Evolutionary conservation across 768 basidiomycete species (phyloP).

Genomic region (Peribolospora baueri): DNA sequence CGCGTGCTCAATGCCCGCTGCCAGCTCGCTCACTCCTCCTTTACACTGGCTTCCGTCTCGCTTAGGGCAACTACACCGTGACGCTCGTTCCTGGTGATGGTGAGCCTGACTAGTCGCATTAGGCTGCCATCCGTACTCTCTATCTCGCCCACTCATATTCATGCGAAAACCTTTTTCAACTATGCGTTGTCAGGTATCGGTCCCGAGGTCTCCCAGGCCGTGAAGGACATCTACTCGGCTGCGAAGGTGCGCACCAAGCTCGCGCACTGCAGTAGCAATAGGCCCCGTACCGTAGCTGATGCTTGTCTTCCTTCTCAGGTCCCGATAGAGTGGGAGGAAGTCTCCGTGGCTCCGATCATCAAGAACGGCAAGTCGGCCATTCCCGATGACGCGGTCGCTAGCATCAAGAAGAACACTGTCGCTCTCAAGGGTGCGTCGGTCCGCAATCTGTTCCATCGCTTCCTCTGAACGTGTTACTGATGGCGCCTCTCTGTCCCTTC

Average conservation of each 20-base stretch:
- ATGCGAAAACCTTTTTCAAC: background rate
- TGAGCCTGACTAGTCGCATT: constrained; percentile 20
- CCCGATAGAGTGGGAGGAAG: constrained; percentile 98
- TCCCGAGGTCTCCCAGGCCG: constrained; percentile 88
- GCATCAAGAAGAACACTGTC: constrained; percentile 89
- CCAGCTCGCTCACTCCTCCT: background rate
- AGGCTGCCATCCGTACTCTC: background rate
- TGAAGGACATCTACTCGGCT: constrained; percentile 75
- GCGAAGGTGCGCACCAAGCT: constrained; percentile 35
- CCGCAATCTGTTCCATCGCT: background rate
- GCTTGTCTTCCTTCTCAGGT: constrained; percentile 30
- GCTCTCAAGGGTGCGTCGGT: constrained; percentile 53
- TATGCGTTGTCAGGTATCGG: constrained; percentile 45
- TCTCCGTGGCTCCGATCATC: constrained; percentile 77
- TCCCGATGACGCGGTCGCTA: constrained; percentile 68
- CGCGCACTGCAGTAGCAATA: no score
- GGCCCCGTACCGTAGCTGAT: no score
- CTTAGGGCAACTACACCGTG: constrained; percentile 81
- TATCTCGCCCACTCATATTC: background rate
- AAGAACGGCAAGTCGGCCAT: constrained; percentile 93
- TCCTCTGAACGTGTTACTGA: constrained; percentile 1
- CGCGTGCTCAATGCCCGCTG: background rate
- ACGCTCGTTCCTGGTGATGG: constrained; percentile 94
- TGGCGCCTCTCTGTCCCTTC: background rate
- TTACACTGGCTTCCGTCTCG: background rate